Base-by-base conservation (phyloP, 495 filamentous ascomycete species). In the Podospora conica region DNA sequence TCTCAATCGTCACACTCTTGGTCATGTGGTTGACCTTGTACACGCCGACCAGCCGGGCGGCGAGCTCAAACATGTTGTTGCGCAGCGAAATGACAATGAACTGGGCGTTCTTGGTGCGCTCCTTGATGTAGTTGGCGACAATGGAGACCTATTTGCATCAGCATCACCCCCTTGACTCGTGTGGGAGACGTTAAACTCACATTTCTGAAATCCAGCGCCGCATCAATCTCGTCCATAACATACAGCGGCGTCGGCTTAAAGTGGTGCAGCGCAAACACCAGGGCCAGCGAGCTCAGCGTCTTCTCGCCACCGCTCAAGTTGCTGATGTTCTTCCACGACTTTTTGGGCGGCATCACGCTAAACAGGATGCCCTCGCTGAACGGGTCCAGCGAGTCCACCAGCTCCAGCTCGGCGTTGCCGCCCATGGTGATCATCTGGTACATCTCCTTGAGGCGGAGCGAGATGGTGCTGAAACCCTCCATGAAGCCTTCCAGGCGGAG, bases 401-500 rank as follows among this genome's bases (percentile, higher is more conserved):
- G 87, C 75, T 98, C 95, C 15, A 98, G 83, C 81, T 98, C 96
- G 9, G 95, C 95, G 71, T 98, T 98, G 54, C 95, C 95, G 66
- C 95, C 95, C 95, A 98, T 98, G 27, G 95, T 98, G 77, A 98
- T 98, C 95, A 98, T 97, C 77, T 98, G 95, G 80, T 98, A 98
- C 95, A 98, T 98, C 77, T 98, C 95, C 81, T 98, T 98, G 62
- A 98, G 82, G 2, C 94, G 89, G 22, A 97, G 80, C n/a, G 93
- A 97, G 74, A 98, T 98, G 63, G 85, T 88, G 74, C 88, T 88
- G 79, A 98, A 98, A 25, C 96, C 95, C 77, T 94, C 92, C 94
- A 98, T 98, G 84, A 98, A 98, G 59, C 95, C 95, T 67, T 97
- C 94, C 9, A 98, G 80, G 6, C 95, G 89, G 28, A 94, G 82